Base-by-base conservation (phyloP, 306 rosid species). In the Sindora glabra region DNA sequence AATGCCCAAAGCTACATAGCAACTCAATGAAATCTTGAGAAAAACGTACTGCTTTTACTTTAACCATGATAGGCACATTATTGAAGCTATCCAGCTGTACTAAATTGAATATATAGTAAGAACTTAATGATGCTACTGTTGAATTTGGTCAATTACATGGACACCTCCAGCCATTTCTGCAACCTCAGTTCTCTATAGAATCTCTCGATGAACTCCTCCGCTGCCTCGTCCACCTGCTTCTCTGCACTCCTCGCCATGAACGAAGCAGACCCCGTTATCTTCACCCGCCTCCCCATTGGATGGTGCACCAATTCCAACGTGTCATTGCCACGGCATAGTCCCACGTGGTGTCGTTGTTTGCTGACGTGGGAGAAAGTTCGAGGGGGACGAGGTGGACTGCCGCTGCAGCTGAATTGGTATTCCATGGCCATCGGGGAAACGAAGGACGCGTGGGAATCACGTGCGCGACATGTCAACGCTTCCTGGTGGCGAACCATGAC, bases 121-220 rank as follows among this genome's bases (percentile, higher is more conserved):
- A n/a, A n/a, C n/a, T n/a, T n/a, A n/a, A n/a, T n/a, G n/a, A n/a
- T 29, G 34, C 0, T 2, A 1, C 14, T 3, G 12, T 10, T 2
- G 2, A 9, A 4, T 1, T 34, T 13, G 10, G 40, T 34, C 12
- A 47, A 19, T 27, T 37, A 9, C 18, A 44, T 5, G 0, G 6
- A 64, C 39, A 38, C 11, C 9, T 60, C 82, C 65, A 78, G 46
- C 83, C 82, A 69, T 58, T 64, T 79, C 73, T 92, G 96, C 59
- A 64, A 58, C 77, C 86, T 65, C 64, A 81, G 42, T 1, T 88
- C 78, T 49, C 84, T 81, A 64, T 92, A 76, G 44, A 92, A 92
- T 78, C 54, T 82, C n/a, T 77, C 73, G 2, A 92, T 92, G 59
- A 92, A 92, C 72, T 72, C 95, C 73, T 86, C 96, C 4, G 98